These are phyloP conservation scores for Penicillium brasilianum DNA, from an alignment of 2,329 filamentous ascomycete species.

Conservation along the genomic window DNA sequence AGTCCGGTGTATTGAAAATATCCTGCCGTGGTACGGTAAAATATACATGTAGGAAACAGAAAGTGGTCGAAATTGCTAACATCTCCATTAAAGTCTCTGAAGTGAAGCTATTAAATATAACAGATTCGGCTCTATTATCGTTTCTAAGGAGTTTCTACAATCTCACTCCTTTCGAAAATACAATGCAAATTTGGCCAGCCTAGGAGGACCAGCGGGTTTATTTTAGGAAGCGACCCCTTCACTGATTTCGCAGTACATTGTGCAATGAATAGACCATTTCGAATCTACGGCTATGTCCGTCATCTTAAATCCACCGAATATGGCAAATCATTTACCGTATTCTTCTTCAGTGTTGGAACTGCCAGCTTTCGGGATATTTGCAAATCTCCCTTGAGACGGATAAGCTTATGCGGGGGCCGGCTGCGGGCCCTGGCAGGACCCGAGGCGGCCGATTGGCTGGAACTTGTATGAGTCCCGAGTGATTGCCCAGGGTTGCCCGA, in stretches of 20 bases:
- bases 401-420: slow-evolving; percentile 13
- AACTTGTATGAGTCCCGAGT: neutral
- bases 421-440: neutral
- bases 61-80: neutral
- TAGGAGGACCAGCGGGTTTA: too few relatives aligned
- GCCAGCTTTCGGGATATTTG: neutral
- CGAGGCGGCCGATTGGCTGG: neutral
- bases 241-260: too few relatives aligned
- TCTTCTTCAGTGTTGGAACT: neutral
- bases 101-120: neutral
- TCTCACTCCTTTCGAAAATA: too few relatives aligned
- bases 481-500: neutral
- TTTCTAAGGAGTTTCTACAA: too few relatives aligned
- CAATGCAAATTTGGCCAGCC: too few relatives aligned
- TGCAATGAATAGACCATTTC: too few relatives aligned
- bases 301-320: too few relatives aligned
- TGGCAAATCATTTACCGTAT: neutral
- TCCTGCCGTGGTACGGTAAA: neutral
- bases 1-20: neutral
- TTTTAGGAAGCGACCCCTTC: too few relatives aligned
- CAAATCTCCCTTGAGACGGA: neutral
- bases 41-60: neutral
- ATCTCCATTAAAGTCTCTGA: neutral
- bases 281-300: too few relatives aligned
- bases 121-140: too few relatives aligned